phyloP scores from a whole-genome alignment of 176 grass and related monocot species.

The Lolium perenne region DNA sequence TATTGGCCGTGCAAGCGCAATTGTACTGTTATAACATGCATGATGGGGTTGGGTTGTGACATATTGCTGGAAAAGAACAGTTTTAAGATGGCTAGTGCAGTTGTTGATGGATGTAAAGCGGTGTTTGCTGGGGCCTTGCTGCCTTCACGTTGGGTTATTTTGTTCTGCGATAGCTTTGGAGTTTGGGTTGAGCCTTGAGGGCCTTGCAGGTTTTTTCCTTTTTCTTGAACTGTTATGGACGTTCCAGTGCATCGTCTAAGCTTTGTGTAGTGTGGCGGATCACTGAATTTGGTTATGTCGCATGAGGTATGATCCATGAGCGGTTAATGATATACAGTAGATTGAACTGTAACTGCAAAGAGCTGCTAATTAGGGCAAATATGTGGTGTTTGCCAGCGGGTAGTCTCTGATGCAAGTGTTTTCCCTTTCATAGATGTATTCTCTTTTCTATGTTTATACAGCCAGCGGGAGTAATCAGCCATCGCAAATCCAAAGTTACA shows the following conservation, averaged over 20 bases:
- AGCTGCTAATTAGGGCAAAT: not conserved
- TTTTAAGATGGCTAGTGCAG: not conserved
- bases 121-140: not conserved
- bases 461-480: too few relatives aligned
- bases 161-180: not conserved
- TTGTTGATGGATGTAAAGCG: slow-evolving; percentile 11
- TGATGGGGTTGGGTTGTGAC: not conserved
- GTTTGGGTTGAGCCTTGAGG: not conserved
- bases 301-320: not conserved
- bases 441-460: not conserved
- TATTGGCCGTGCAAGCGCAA: slow-evolving; percentile 35
- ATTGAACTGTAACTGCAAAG: not conserved
- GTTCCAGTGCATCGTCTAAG: not conserved
- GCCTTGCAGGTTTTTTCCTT: not conserved
- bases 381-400: not conserved
- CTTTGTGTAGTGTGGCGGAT: not conserved
- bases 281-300: not conserved
- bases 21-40: slow-evolving; percentile 30
- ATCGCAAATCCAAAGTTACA: not conserved
- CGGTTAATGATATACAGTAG: not conserved
- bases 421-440: not conserved
- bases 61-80: slow-evolving; percentile 7
- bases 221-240: not conserved
- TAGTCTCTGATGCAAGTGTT: not conserved
- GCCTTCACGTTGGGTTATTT: not conserved